Evolutionary conservation across 805 yeast species (phyloP), one percentile per base, ranked within the genome.

Genomic region (Candida boleticola): DNA sequence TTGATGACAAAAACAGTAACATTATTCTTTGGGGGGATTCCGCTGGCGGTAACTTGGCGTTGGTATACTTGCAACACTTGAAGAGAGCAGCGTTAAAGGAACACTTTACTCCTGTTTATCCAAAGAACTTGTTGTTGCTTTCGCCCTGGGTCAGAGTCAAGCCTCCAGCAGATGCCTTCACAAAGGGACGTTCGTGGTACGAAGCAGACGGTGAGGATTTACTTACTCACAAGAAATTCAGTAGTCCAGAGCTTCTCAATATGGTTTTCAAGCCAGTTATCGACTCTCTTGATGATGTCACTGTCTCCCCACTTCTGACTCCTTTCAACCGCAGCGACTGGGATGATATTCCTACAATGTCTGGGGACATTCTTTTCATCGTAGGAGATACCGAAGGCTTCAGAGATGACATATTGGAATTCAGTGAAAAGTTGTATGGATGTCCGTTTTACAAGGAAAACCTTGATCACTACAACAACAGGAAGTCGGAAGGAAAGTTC

Each of bases 1-100:
- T 55, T 20, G 34, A 39, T 0, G 61, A 52, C 10, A 59, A 63
- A 1, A 49, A 50, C 37, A 42, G 49, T 13, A 66, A 67, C 36
- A 53, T 70, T 14, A 55, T 57, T 10, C 50, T 69, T 4, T 46
- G 69, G 50, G 74, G 75, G 2, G 75, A 70, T 47, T 67, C 73
- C 1, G 74, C 74, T 7, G 75, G 75, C 19, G 74, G 71, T 1
- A 61, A 69, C 46, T 57, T 70, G 47, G 50, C 60, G 11, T 46
- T 68, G 18, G 52, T 53, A n/a, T 61, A 58, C 43, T 48, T 66
- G n/a, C 64, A 66, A 40, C 54, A 46, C 33, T 49, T 68, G 48
- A 54, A 54, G 18, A 14, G 11, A 11, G 9, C 16, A 7, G 18
- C 16, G 9, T 4, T 11, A 5, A 31, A 16, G 13, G 35, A 16